Conservation (phyloP, 768 basidiomycete species). For the Albatrellus ellisii region DNA sequence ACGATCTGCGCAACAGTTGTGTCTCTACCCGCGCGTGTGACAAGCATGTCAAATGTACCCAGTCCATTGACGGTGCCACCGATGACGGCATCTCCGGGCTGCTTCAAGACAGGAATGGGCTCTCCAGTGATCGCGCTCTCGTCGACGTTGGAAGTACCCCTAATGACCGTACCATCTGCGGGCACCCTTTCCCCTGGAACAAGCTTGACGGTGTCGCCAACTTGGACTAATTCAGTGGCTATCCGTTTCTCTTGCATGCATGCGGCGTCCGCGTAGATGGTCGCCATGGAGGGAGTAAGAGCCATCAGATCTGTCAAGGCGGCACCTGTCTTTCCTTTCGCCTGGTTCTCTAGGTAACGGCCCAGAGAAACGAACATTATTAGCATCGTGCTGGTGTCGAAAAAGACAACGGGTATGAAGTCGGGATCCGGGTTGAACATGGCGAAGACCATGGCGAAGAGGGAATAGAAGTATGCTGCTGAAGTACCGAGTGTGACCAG, state of each 20-base stretch:
- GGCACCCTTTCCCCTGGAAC: conserved; percentile 96
- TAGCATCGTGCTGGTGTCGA: conserved; percentile 98
- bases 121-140: conserved; percentile 97
- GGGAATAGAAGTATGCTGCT: conserved; percentile 86
- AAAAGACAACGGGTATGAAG: conserved; percentile 81
- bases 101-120: conserved; percentile 78
- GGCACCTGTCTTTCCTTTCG: conserved; percentile 94
- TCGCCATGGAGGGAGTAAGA: conserved; percentile 89
- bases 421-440: conserved; percentile 47
- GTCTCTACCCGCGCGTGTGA: conserved; percentile 92
- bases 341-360: conserved; percentile 89
- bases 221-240: conserved; percentile 88
- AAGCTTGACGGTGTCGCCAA: conserved; percentile 85
- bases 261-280: conserved; percentile 80
- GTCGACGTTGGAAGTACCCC: conserved; percentile 80
- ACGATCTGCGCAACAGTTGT: conserved; percentile 96
- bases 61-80: conserved; percentile 96
- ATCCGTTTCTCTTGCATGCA: conserved; percentile 84
- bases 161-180: conserved; percentile 84
- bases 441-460: conserved; percentile 55
- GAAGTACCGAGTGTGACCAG: conserved; percentile 93
- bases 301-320: conserved; percentile 96
- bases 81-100: conserved; percentile 74
- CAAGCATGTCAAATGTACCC: conserved; percentile 94
- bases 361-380: conserved; percentile 96